Base-by-base conservation (phyloP, 495 filamentous ascomycete species). In the Apiosordaria backusii region DNA sequence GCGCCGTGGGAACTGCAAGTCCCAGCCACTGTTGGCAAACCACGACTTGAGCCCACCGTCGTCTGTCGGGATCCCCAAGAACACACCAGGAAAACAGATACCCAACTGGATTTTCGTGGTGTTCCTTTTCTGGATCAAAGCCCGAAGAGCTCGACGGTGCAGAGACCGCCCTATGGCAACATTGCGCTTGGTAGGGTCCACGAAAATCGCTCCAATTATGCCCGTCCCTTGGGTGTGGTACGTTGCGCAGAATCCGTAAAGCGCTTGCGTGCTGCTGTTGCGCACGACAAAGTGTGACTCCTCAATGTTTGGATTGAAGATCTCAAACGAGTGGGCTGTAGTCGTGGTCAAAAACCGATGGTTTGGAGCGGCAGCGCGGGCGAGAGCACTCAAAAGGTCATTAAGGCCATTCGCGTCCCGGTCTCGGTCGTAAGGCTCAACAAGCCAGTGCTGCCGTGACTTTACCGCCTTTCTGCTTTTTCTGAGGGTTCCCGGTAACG, bases 171-270 rank as follows among this genome's bases (percentile, higher is more conserved):
- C 92, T 63, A 97, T 92, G 2, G 92, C 93, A 4, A 96, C 83
- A 69, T 93, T 94, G 35, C 92, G 84, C 66, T 92, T 86, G 29
- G 87, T 72, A 0, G 92, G 92, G 68, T 96, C 92, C 40, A 96
- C 92, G 58, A 96, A 90, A 59, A 97, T 77, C 35, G 90, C 87
- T 16, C 88, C 91, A 63, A 97, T 87, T n/a, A 90, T 88, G 15
- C 90, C 92, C 2, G 88, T 89, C 1, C 85, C 84, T 55, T 85
- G 85, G 76, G 89, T 87, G 75, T 84, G 92, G 72, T 95, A 96
- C 10, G 92, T 96, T 0, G 91, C 88, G 73, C 90, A 92, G 75
- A 97, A 97, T 23, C 92, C 92, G 75, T 94, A 96, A 9, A 97
- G 78, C 0, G 89, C 90, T 57, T 90, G 88, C 0, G 92, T 97